These are phyloP conservation scores for Salix dunnii DNA, from an alignment of 345 rosid genomes.

Conservation along the genomic window DNA sequence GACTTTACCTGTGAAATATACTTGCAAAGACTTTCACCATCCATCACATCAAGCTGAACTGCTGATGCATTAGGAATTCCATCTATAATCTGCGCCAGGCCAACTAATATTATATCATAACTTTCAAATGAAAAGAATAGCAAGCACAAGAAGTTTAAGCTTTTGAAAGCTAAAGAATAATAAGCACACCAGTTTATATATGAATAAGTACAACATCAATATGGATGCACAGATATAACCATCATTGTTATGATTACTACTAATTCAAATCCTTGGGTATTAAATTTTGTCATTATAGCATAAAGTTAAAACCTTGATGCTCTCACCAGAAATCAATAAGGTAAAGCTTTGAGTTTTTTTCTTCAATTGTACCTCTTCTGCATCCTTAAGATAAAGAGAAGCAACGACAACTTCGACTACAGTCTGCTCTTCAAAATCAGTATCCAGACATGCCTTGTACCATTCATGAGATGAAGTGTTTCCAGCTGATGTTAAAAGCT, in stretches of 20 bases:
- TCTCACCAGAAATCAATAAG: background rate
- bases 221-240: background rate
- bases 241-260: background rate
- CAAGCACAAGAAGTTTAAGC: background rate
- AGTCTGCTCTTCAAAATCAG: slow-evolving; percentile 39
- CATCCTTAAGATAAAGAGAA: slow-evolving; percentile 85
- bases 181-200: background rate
- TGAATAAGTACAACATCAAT: background rate
- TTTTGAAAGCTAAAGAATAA: background rate
- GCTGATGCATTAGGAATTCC: slow-evolving; percentile 76
- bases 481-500: slow-evolving; percentile 64
- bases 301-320: background rate
- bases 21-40: slow-evolving; percentile 57
- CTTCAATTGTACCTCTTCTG: slow-evolving; percentile 68
- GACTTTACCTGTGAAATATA: slow-evolving; percentile 65
- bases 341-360: background rate
- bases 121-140: background rate
- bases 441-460: slow-evolving; percentile 38
- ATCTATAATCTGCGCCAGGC: slow-evolving; percentile 51
- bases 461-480: slow-evolving; percentile 38
- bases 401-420: slow-evolving; percentile 71
- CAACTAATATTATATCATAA: slow-evolving; percentile 10
- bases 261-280: background rate
- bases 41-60: slow-evolving; percentile 66
- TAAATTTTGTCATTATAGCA: background rate